Base-by-base conservation (phyloP, 768 basidiomycete species). In the Lentinus brumalis region DNA sequence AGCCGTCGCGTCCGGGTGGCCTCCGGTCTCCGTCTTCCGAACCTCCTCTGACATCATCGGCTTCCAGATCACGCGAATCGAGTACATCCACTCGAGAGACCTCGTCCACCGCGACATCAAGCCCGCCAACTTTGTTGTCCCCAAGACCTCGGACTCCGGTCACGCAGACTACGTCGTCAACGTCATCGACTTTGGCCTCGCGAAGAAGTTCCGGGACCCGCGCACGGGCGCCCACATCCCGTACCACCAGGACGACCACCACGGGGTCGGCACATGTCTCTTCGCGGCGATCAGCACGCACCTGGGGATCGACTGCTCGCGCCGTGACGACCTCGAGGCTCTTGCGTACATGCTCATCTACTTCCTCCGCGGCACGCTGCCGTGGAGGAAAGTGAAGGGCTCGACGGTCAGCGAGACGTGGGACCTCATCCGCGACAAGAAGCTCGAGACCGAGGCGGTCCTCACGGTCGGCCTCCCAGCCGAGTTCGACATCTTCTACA, bases 81-180 rank as follows among this genome's bases (percentile, higher is more conserved):
- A 97, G 74, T 98, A 94, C 74, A 94, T 98, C 66, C 96, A 99
- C 76, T 92, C 91, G 1, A 89, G 93, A 70, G 92, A 93, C 69
- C 90, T 96, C 67, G 87, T 97, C 44, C 96, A 98, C 74, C 91
- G 96, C 66, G 96, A 98, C 73, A 91, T 99, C 75, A 99, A 98
- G 74, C 96, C 96, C 41, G 96, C 96, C 69, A 98, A 99, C 77
- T 99, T 99, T 72, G 89, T 99, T 62, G 98, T 98, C 7, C 61
- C 64, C 7, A 67, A 59, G 93, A 92, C 94, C 64, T 31, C 53
- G 21, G 62, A 63, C 12, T 46, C 57, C 32, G 41, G 41, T 10
- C 31, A 18, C 15, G 83, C 86, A 50, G 86, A 86, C 63, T 64
- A 61, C 50, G 76, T 87, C 68, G 95, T 99, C 72, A 96, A 98